phyloP scores from a whole-genome alignment of 129 eudicot genomes.

The Pseudognaphalium luteoalbum region DNA sequence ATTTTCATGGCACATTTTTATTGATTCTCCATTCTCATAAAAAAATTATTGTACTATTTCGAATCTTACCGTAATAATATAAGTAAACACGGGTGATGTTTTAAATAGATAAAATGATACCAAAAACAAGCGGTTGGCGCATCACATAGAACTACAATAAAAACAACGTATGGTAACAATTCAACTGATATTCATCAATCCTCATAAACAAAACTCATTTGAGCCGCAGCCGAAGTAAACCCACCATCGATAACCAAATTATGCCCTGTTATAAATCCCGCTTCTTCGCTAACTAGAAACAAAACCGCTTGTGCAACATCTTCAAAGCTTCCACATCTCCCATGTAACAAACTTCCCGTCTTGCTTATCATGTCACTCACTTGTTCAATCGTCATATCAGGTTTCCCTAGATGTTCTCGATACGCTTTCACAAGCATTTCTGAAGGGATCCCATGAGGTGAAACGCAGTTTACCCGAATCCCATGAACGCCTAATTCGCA shows the following conservation, averaged over 20 bases:
- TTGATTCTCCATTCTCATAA: too few relatives aligned
- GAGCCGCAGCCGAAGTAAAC: conserved; percentile 46
- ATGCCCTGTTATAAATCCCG: conserved; percentile 79
- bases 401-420: conserved; percentile 39
- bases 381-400: conserved; percentile 38
- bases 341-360: conserved; percentile 54
- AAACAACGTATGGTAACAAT: too few relatives aligned
- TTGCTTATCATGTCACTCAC: conserved; percentile 44
- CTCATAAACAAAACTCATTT: conserved; percentile 54
- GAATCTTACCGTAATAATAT: too few relatives aligned
- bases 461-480: conserved; percentile 85
- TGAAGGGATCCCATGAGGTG: conserved; percentile 85
- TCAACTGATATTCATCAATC: not conserved
- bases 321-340: conserved; percentile 65
- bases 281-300: conserved; percentile 76
- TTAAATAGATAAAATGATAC: too few relatives aligned
- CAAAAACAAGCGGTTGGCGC: too few relatives aligned
- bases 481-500: conserved; percentile 80
- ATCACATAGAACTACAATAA: too few relatives aligned
- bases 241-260: conserved; percentile 92
- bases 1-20: too few relatives aligned
- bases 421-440: conserved; percentile 77
- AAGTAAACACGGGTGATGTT: too few relatives aligned
- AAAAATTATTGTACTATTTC: too few relatives aligned
- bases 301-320: conserved; percentile 77